phyloP scores from a whole-genome alignment of 2,329 filamentous ascomycete species.

The Fusarium coffeatum region DNA sequence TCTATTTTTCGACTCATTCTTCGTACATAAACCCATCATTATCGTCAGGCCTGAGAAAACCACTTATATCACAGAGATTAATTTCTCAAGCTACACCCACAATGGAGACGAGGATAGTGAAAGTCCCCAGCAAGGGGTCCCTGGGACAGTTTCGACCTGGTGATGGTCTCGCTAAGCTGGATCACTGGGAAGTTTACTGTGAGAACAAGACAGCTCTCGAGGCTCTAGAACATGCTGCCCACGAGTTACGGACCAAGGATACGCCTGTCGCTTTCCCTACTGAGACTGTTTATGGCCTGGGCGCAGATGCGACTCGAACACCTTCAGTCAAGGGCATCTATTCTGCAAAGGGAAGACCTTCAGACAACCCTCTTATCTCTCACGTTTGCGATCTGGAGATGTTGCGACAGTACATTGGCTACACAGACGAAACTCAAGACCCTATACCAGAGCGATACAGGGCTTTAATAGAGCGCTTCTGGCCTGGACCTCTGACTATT shows the following conservation, averaged over 20 bases:
- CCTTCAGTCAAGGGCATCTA: constrained; percentile 91
- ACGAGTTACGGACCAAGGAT: constrained; percentile 71
- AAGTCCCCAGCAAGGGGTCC: constrained; percentile 47
- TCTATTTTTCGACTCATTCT: constrained; percentile 10
- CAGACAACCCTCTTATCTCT: constrained; percentile 95
- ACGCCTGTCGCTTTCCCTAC: constrained; percentile 94
- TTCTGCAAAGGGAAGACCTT: constrained; percentile 86
- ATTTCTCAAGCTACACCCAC: constrained; percentile 27
- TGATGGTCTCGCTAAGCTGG: constrained; percentile 50
- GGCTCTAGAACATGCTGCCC: constrained; percentile 72
- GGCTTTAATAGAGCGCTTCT: constrained; percentile 83
- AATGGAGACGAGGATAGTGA: constrained; percentile 57
- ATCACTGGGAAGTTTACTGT: constrained; percentile 57
- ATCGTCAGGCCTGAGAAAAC: constrained; percentile 11
- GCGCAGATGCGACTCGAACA: constrained; percentile 92
- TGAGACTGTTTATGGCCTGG: constrained; percentile 96
- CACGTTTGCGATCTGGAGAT: constrained; percentile 87
- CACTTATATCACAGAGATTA: constrained; percentile 46
- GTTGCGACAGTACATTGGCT: constrained; percentile 71
- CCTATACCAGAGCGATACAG: constrained; percentile 79
- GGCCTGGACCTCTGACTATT: constrained; percentile 94
- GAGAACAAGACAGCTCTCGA: constrained; percentile 49
- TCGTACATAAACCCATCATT: background rate
- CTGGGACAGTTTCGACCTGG: constrained; percentile 52
- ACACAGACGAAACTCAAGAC: constrained; percentile 47